Base-by-base conservation (phyloP, 768 basidiomycete species). In the Phanerodontia chrysosporium region DNA sequence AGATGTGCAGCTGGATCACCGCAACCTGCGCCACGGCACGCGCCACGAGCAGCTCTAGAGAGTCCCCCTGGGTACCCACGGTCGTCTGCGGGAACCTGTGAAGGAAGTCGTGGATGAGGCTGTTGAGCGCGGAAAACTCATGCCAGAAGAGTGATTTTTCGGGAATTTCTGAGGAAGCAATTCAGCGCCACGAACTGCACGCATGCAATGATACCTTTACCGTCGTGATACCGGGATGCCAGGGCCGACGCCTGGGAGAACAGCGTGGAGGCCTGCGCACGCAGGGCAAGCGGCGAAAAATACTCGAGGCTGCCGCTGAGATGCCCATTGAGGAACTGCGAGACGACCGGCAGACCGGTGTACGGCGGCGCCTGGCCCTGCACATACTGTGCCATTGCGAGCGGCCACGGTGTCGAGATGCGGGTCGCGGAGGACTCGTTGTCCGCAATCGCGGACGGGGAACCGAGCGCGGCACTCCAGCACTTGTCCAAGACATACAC, bases 401-500 rank as follows among this genome's bases (percentile, higher is more conserved):
- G 57, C 25, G 70, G 70, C 68, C 68, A 70, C 10, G 69, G 69
- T 2, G 67, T 70, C 13, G 66, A 62, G 22, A 70, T 57, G 36
- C 36, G 44, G 10, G 59, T 49, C 16, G 53, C 58, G 10, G 55
- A 28, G 1, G 61, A 32, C 10, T 55, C 58, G 30, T 53, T 42
- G 39, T 64, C 64, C 14, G 51, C 48, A 35, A 65, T 63, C 28
- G 62, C 62, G 8, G 64, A 60, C 24, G 68, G 59, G 8, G 58
- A 29, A 18, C 66, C 62, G 27, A 68, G 32, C 22, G 64, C 66
- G 18, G 60, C 45, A 14, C 66, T 49, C 69, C 70, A 71, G 9
- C 22, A 45, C 46, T 63, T 64, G 45, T 71, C 70, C 16, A 70
- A 46, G 1, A 62, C 53, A 24, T 61, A 65, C 22, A 67, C 66